Base-by-base conservation (phyloP, 768 basidiomycete genomes). In the Russula vinacea region DNA sequence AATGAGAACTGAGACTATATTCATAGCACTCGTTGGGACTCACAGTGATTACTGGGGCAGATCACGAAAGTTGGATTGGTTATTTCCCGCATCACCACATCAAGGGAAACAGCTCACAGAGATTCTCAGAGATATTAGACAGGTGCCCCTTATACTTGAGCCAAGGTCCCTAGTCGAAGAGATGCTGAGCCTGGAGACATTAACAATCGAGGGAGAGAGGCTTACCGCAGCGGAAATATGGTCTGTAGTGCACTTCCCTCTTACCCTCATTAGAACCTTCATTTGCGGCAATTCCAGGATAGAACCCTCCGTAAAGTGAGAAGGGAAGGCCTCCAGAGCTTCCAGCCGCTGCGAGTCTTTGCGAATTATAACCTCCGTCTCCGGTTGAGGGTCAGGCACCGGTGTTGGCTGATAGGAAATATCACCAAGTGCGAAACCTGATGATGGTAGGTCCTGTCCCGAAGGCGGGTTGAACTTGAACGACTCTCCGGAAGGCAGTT, bases 211-310 rank as follows among this genome's bases (percentile, higher is more conserved):
- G 13, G 42, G 14, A 26, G 16, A 10, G 16, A 14, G 45, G 19
- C 86, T 56, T 69, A 91, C 90, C 37, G 97, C 97, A 44, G 97
- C 97, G 39, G 92, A 94, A 62, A 98, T 99, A 73, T 98, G 97
- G 72, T 99, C 97, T 19, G 97, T 99, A 14, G 97, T 99, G 75
- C 97, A 99, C 77, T 99, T 98, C n/a, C 97, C 97, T 68, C 91
- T 80, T 8, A 98, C 92, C 35, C 94, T 79, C 83, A 98, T 85
- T 56, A 99, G 75, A 57, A 96, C 91, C 70, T 85, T 91, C 74
- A 98, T 77, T 26, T 83, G 70, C 10, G 93, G 89, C 17, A 98
- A 79, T 77, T 99, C 97, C 42, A 87, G 74, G 16, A 81, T 17
- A 75, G 65, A 69, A 83, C 83, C 73, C 37, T 74, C 73, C 33